Base-by-base conservation (phyloP, 176 grass and related monocot species). In the Oryza rufipogon region DNA sequence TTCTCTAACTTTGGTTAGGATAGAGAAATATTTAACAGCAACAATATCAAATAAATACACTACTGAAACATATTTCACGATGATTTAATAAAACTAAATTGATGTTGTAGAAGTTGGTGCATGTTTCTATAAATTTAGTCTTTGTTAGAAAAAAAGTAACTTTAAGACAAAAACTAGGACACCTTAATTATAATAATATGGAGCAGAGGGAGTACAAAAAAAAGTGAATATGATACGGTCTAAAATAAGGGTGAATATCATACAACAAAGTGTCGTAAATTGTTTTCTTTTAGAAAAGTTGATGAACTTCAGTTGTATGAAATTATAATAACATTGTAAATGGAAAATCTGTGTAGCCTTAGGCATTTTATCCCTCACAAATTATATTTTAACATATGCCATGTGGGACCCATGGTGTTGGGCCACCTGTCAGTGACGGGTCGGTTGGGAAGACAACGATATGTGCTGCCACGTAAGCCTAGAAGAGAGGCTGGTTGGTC, bases 371-470 rank as follows among this genome's bases (percentile, higher is more conserved):
- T 19, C 6, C 17, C 54, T 20, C 54, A 20, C 54, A 58, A 58
- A 56, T 41, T 56, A 56, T 6, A 19, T 0, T 56, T 20, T 7
- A 56, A 58, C 54, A 58, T n/a, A 58, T 63, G 58, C 3, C 58
- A 23, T 23, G n/a, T 63, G 20, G 58, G 58, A 5, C 1, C 52
- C 52, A 58, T 6, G 17, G 5, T 17, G 26, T 2, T 1, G 69
- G 23, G 2, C 56, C 81, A 65, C 41, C 17, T 65, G 70, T 83
- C 54, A 74, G 70, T 83, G 70, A 36, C 4, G 72, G 71, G 36
- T 32, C 28, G 33, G 26, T 48, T 63, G 17, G n/a, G 13, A 28
- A 66, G 56, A 61, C 56, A 61, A 22, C 3, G 5, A 3, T 28
- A 14, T 5, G 6, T 38, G 41, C 25, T 80, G 28, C 60, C 44